Evolutionary conservation across 345 rosid genomes (phyloP), one percentile per base, ranked within the genome.

Genomic region (Citrus medica): DNA sequence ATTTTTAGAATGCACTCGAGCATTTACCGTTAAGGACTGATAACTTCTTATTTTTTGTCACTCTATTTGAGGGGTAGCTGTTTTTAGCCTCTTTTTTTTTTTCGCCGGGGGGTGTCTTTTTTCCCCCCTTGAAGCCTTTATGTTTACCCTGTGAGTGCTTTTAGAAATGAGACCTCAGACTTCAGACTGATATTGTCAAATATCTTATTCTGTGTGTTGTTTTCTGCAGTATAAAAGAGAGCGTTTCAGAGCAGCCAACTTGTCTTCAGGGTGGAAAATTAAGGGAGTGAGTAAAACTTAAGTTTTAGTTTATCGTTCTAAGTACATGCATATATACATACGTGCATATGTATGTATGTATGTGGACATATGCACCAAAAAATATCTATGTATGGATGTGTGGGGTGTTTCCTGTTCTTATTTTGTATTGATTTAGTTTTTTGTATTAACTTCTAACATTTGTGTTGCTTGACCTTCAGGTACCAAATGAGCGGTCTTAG

Each of bases 401-500:
- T 9, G 7, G 70, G 42, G 14, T 28, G 25, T 61, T 61, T 40
- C 40, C 28, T 48, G 9, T 14, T 75, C 67, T 69, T 30, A 9
- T 70, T 38, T 55, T 61, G 32, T 53, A 14, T 69, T 51, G 67
- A 61, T 38, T 25, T 6, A 58, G 42, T 22, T 58, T 1, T 58
- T 71, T 30, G 74, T 64, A 60, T 72, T 67, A 59, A 27, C 30
- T 79, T 71, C 71, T 77, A 65, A 74, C 56, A 74, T 68, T 61
- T 81, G 33, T 40, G 42, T 60, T 77, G 12, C 60, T 61, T 81
- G 72, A 74, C 62, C 79, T 81, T 71, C 84, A 94, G 98, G 93
- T 94, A 94, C 85, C 98, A 94, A 86, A 91, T 94, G 96, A 92
- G 90, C 81, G 98, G 98, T 76, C 84, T 92, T 42, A 86, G 98